Evolutionary conservation across 805 yeast species (phyloP), one percentile per base, ranked within the genome.

Genomic region (Pichia heedii): DNA sequence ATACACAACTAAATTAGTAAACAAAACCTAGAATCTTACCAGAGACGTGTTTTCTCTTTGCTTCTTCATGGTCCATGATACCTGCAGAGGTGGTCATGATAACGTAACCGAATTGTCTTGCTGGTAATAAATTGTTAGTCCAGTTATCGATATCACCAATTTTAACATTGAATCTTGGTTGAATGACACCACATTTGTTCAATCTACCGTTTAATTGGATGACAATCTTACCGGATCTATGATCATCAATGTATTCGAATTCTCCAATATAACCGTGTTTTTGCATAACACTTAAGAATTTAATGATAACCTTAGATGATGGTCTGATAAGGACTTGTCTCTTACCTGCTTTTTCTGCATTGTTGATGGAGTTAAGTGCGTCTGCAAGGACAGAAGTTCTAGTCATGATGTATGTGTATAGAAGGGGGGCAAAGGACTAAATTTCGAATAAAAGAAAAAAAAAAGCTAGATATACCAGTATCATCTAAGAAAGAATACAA

Each of bases 61-160:
- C 97, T 79, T 89, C 97, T 80, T 90, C 97, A 79, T 89, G 97
- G 81, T 90, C 97, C 95, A 89, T 88, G 66, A 89, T 89, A 77
- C 97, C 97, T 63, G 97, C 96, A 64, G 97, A 90, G 63, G 97
- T 89, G 75, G 97, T 90, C 70, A 89, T 81, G 73, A 89, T 85
- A 67, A 89, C 89, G 83, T 73, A 88, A 77, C 97, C 97, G 67
- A 89, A 90, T 76, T 89, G 97, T 84, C 97, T 87, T 58, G 97
- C 95, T 71, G 97, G 97, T 68, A 89, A 79, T 69, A 89, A 82
- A 85, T 89, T 87, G 72, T 82, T 95, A 62, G 96, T 87, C 97
- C 97, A 89, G 77, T 86, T 89, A 78, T 89, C 97, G 59, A 89
- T 83, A 71, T 89, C 97, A 68, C 73, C 82, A 57, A 90, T 81